A percentile compares a stretch with the other conserved stretches of the same genome.
These are phyloP conservation scores for Rutidosis leptorrhynchoides DNA, from an alignment of 129 eudicot genomes.

Conservation along the genomic window DNA sequence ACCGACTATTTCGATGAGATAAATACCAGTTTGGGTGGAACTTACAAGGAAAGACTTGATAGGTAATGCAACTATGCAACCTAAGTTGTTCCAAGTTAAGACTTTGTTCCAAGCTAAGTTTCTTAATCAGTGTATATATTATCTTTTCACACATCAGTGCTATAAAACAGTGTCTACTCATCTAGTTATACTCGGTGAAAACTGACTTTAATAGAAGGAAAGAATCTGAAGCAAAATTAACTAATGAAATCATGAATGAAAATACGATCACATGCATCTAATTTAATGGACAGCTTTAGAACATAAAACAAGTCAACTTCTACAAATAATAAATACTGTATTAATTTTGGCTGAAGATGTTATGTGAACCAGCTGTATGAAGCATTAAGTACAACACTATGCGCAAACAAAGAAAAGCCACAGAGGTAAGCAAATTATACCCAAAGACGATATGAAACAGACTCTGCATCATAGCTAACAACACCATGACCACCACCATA, in stretches of 20 bases:
- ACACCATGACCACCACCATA: constrained; percentile 16
- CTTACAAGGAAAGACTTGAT: not conserved
- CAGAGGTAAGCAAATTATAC: constrained; percentile 28
- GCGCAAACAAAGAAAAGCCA: constrained; percentile 4
- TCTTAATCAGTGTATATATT: not conserved
- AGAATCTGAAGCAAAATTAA: not conserved
- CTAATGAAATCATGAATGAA: not conserved
- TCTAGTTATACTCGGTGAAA: too few species aligned
- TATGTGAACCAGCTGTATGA: not conserved
- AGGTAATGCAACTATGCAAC: not conserved
- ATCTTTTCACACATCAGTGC: not conserved
- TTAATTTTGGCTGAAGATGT: too few species aligned
- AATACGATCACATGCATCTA: not conserved
- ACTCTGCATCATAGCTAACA: constrained; percentile 45
- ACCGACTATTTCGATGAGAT: not conserved
- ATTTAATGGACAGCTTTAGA: not conserved
- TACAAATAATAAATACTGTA: too few species aligned
- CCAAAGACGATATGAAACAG: constrained; percentile 74
- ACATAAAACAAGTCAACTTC: not conserved
- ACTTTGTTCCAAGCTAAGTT: not conserved
- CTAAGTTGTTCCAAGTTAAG: not conserved
- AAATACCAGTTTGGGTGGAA: not conserved
- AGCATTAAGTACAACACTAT: not conserved
- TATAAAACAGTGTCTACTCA: too few species aligned
- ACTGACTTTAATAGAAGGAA: too few species aligned